Conservation (phyloP, 2,329 filamentous ascomycete genomes). For the Cercospora sp. region DNA sequence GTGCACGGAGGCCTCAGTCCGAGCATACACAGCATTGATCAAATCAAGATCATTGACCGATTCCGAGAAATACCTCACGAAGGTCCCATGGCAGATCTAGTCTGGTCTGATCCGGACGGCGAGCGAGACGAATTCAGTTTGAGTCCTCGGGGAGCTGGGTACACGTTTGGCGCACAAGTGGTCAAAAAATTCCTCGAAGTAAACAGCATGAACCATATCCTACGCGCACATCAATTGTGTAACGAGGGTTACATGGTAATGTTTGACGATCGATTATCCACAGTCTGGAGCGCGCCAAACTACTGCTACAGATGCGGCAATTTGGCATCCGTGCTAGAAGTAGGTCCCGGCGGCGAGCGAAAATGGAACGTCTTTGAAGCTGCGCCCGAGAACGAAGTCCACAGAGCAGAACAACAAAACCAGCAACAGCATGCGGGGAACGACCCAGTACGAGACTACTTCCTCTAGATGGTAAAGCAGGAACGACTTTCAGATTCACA, state of each 20-base stretch:
- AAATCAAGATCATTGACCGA: constrained; percentile 99
- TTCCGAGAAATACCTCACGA: constrained; percentile 99
- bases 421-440: constrained; percentile 67
- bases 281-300: constrained; percentile 95
- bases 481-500: neutral
- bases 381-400: constrained; percentile 89
- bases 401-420: constrained; percentile 71
- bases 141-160: constrained; percentile 88
- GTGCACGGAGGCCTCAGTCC: constrained; percentile 77
- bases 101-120: constrained; percentile 98
- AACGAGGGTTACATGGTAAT: constrained; percentile 97
- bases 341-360: constrained; percentile 86
- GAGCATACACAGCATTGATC: constrained; percentile 95
- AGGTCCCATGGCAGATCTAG: constrained; percentile 97
- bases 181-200: constrained; percentile 98
- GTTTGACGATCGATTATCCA: constrained; percentile 91
- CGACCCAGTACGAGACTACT: constrained; percentile 67
- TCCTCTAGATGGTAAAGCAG: constrained; percentile 53
- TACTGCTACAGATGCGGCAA: constrained; percentile 77
- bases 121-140: constrained; percentile 96
- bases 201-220: constrained; percentile 95
- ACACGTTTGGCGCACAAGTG: constrained; percentile 96
- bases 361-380: constrained; percentile 99
- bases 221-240: constrained; percentile 96
- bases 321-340: constrained; percentile 93